Evolutionary conservation across 2,329 filamentous ascomycete species (phyloP).

Genomic region (Talaromyces albobiverticillius): DNA sequence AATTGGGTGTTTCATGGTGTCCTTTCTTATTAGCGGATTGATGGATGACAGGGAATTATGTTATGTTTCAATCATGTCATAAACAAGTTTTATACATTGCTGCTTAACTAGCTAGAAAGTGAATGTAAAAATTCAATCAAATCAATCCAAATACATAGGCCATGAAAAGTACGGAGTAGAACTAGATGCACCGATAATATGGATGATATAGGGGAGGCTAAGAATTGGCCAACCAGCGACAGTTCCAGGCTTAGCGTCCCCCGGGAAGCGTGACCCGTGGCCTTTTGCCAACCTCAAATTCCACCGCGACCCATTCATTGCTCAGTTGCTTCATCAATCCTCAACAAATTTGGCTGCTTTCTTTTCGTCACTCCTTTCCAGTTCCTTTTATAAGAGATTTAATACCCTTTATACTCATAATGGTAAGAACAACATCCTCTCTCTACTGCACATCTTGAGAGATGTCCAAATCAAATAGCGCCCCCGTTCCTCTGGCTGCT

Average conservation of each 20-base stretch:
- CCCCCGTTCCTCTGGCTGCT: too few relatives aligned
- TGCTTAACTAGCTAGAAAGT: too few relatives aligned
- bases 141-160: too few relatives aligned
- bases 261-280: slow-evolving; percentile 16
- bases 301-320: neutral
- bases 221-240: neutral
- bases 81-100: too few relatives aligned
- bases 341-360: neutral
- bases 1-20: neutral
- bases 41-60: neutral
- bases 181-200: too few relatives aligned
- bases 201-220: too few relatives aligned
- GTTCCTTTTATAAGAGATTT: neutral
- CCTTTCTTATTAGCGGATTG: neutral
- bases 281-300: slow-evolving; percentile 15
- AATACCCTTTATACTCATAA: slow-evolving; percentile 4
- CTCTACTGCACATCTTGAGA: neutral
- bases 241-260: neutral
- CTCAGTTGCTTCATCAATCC: neutral
- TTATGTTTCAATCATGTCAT: neutral
- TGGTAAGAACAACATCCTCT: slow-evolving; percentile 8
- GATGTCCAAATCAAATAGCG: too few relatives aligned
- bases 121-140: too few relatives aligned
- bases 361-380: slow-evolving; percentile 11
- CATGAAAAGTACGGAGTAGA: too few relatives aligned